Percentiles rank a stretch among this genome's conserved stretches.
Conservation (phyloP, 108 stramenopile genomes). For the Cylindrotheca closterium region DNA sequence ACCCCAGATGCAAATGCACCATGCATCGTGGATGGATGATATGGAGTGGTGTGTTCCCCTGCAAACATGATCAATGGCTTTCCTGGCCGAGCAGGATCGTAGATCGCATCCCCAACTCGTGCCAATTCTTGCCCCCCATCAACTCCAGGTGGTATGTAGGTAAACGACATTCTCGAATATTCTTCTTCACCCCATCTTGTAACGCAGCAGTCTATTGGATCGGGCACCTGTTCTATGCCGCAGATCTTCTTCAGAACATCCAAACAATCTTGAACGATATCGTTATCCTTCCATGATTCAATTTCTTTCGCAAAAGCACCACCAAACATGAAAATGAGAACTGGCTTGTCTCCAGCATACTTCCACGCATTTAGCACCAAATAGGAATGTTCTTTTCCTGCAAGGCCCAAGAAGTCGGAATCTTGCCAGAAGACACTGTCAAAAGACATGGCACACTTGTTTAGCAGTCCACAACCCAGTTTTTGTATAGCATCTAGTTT, state of each 20-base stretch:
- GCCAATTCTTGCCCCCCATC: conserved; percentile 53
- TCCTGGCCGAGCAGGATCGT: conserved; percentile 35
- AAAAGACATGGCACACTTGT: conserved; percentile 86
- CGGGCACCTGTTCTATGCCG: conserved; percentile 39
- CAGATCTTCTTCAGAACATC: conserved; percentile 60
- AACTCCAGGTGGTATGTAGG: conserved; percentile 75
- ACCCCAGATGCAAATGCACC: conserved; percentile 90
- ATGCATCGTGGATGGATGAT: conserved; percentile 91
- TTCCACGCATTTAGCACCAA: conserved; percentile 51
- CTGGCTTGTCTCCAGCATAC: conserved; percentile 53
- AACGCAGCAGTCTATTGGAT: conserved; percentile 68
- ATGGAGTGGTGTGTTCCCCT: conserved; percentile 92
- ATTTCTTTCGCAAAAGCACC: conserved; percentile 69
- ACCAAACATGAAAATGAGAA: conserved; percentile 76
- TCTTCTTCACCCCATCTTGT: conserved; percentile 80
- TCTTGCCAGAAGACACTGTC: conserved; percentile 71
- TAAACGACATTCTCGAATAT: conserved; percentile 64
- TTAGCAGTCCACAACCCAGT: conserved; percentile 84
- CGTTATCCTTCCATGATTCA: conserved; percentile 58
- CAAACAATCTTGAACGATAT: conserved; percentile 68
- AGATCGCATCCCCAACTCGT: conserved; percentile 58
- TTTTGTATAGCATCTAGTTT: conserved; percentile 77
- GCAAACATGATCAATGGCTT: conserved; percentile 81
- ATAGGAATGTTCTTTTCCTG: conserved; percentile 49
- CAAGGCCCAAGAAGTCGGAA: conserved; percentile 75